Base-by-base conservation (phyloP, 2,329 filamentous ascomycete species). In the Didymellaceae sp. region DNA sequence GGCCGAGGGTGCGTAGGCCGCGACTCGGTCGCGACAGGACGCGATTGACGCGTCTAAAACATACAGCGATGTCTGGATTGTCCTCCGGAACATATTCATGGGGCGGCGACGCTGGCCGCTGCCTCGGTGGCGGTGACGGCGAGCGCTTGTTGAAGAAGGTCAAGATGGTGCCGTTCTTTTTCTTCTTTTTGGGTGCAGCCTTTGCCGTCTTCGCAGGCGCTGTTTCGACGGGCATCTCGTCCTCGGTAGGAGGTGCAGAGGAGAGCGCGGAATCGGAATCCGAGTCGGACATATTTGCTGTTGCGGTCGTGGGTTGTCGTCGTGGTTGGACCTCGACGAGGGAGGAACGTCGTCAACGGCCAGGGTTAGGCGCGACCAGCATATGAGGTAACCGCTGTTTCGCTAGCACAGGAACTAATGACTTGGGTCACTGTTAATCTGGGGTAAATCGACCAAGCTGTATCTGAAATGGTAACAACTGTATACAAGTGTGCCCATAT, bases 61-160 rank as follows among this genome's bases (percentile, higher is more conserved):
- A 76, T 82, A 97, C 92, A 63, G 93, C 89, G 77, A 97, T 92
- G 70, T 94, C 89, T 56, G 89, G 83, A 74, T 96, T 96, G 73
- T 97, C 93, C 55, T 90, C 91, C 48, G 97, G 80, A 21, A 91
- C 87, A 74, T 88, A 90, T 80, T 96, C 91, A 74, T 97, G 93
- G 7, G 90, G 87, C 62, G 93, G 93, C 60, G 92, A 97, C 16
- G 91, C 87, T 50, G 88, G 86, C 71, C 93, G 83, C 80, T 94
- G 95, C 65, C 85, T 81, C 74, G 81, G 82, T 65, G 81, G 75
- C 54, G 81, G 66, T 52, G 73, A 66, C 26, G 75, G 68, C 14
- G 74, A 72, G 35, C 62, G 52, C 49, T 74, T 72, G 59, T 77
- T 77, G 60, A 71, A 70, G 65, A 70, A 72, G 51, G 63, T 62